These are phyloP conservation scores for Basidiobolus meristosporus DNA, from an alignment of 371 early-diverging fungal species.

Conservation along the genomic window DNA sequence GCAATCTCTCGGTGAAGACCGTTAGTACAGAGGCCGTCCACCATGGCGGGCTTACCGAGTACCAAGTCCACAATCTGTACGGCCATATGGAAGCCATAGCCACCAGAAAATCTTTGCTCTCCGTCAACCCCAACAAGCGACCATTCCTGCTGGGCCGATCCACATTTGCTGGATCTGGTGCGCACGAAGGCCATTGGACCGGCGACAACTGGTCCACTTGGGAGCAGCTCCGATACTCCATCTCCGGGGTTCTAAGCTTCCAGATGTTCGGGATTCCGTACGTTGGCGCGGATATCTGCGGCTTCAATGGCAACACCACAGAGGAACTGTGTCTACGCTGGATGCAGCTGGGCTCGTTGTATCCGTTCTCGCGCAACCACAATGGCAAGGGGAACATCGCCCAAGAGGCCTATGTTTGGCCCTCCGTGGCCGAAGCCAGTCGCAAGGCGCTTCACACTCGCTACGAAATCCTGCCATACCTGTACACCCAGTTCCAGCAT, in stretches of 20 bases:
- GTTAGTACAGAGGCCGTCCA: conserved; percentile 29
- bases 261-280: conserved; percentile 45
- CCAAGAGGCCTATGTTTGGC: conserved; percentile 37
- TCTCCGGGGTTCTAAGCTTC: conserved; percentile 33
- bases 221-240: conserved; percentile 22
- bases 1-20: conserved; percentile 23
- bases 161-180: conserved; percentile 46
- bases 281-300: conserved; percentile 46
- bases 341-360: conserved; percentile 55
- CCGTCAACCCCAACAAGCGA: conserved; percentile 17
- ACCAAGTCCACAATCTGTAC: conserved; percentile 42
- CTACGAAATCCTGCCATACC: conserved; percentile 40
- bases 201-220: conserved; percentile 40
- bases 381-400: conserved; percentile 17
- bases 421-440: conserved; percentile 15
- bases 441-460: conserved; percentile 24
- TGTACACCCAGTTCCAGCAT: conserved; percentile 31
- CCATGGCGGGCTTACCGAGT: conserved; percentile 23
- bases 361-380: conserved; percentile 53
- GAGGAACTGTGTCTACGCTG: conserved; percentile 38
- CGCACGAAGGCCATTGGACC: conserved; percentile 42
- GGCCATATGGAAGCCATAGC: conserved; percentile 29
- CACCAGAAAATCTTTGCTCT: conserved; percentile 19
- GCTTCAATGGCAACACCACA: conserved; percentile 30
- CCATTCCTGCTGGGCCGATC: conserved; percentile 54